Evolutionary conservation across 495 filamentous ascomycete species (phyloP), one percentile per base, ranked within the genome.

Genomic region (Aspergillus steynii): DNA sequence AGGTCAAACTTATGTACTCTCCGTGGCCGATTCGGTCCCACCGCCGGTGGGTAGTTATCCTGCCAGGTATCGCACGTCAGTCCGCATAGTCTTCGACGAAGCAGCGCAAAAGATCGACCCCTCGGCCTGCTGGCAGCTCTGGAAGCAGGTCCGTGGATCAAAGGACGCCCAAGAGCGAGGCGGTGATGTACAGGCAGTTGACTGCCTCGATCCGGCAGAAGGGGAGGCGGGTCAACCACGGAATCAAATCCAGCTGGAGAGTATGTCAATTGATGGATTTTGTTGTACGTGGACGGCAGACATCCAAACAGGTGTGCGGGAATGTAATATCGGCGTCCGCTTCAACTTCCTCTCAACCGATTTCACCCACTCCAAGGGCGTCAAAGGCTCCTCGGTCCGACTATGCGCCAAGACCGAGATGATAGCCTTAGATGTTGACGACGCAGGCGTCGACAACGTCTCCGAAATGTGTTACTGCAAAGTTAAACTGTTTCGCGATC

Each of bases 271-370:
- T 63, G 92, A 97, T 72, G 92, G 93, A 7, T 97, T 97, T 70
- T 90, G 86, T 9, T 90, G 96, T 12, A 86, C 86, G 34, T 97
- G 93, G 93, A 90, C 86, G 7, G 89, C 92, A 1, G 83, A 85
- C 31, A 64, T 83, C 28, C 83, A 83, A 55, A 70, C 71, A 10
- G 84, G 83, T 0, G 67, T 76, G 0, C 78, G 88, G 5, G 89
- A 96, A 58, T 92, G 90, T 71, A 87, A 83, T 32, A 84, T 97
- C 53, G 86, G 90, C 26, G 89, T 97, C 9, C 90, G 92, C 53
- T 97, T 96, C 82, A 97, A 97, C 74, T 97, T 97, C 67, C 82
- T 97, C 0, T 97, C 93, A 0, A 97, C 94, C 27, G 93, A 97
- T 70, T 97, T 97, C 71, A 97, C 91, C 72, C 93, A 96, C 67